Evolutionary conservation across 306 rosid genomes (phyloP), one percentile per base, ranked within the genome.

Genomic region (Cyamopsis tetragonoloba): DNA sequence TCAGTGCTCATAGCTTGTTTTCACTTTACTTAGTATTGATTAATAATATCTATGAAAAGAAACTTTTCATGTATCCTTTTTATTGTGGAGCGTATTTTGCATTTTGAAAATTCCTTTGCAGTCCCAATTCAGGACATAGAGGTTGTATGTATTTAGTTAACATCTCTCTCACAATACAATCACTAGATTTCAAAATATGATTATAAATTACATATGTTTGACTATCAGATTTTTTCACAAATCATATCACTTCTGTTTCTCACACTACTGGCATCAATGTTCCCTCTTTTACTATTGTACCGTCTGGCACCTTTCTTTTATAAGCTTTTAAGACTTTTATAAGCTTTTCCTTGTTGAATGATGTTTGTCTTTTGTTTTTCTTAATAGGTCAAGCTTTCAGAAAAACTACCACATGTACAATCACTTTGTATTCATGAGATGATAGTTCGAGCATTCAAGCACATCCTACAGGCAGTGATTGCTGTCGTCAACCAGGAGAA

Each of bases 361-460:
- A 54, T 43, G 59, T 24, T 42, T 50, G 3, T 26, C 35, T 56
- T 56, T 60, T 68, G 49, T n/a, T 71, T 79, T 59, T 82, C 77
- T 72, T 75, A 42, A 47, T 70, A 90, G 96, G 96, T 90, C 76
- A 90, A 87, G 81, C 95, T 90, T 79, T 87, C 96, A 2, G 95
- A 85, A 69, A 90, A 90, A 72, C 75, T 90, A 47, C 84, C 96
- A 0, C 96, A 90, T 48, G 96, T 89, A 69, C 96, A 89, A 70
- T 84, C 96, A 66, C 92, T 89, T 56, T 89, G 96, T 72, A 77
- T 86, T 57, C 90, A 89, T 77, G 96, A 90, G 79, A 87, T 90
- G 95, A 87, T 85, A 70, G 95, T 87, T 61, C 84, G 96, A 62
- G 96, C 96, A 28, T 90, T 87, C 76, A 90, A 90, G 85, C 96